phyloP scores from a whole-genome alignment of 1,284 basidiomycete species.

The Crepidotus sp. region DNA sequence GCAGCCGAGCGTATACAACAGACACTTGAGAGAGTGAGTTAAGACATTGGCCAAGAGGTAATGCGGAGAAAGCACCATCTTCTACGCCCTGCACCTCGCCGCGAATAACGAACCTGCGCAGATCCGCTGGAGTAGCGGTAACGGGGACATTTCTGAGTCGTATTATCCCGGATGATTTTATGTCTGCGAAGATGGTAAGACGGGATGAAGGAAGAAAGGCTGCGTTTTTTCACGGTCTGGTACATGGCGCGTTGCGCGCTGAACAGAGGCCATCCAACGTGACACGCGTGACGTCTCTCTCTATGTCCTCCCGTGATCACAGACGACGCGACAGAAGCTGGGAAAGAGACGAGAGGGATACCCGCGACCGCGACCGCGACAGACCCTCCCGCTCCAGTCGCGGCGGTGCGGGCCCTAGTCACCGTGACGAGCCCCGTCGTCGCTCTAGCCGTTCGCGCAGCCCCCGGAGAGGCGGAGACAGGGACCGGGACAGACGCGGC shows the following conservation, averaged over 20 bases:
- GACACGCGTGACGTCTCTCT: constrained; percentile 6
- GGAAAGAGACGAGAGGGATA: constrained; percentile 52
- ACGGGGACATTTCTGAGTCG: constrained; percentile 39
- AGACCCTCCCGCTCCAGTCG: constrained; percentile 18
- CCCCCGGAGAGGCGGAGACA: constrained; percentile 39
- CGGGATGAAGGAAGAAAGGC: background rate
- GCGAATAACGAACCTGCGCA: constrained; percentile 41
- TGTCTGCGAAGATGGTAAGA: constrained; percentile 5
- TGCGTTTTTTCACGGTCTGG: background rate
- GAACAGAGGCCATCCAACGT: constrained; percentile 5
- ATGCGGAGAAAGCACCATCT: constrained; percentile 32
- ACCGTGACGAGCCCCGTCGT: constrained; percentile 40
- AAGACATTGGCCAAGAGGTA: background rate
- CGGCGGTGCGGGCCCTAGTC: constrained; percentile 26
- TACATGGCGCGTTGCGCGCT: constrained; percentile 9
- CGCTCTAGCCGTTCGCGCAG: constrained; percentile 62
- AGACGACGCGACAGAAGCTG: constrained; percentile 55
- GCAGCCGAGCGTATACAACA: constrained; percentile 51
- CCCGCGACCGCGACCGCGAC: constrained; percentile 21
- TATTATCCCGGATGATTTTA: constrained; percentile 30
- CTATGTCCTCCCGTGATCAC: constrained; percentile 34
- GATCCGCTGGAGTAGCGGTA: constrained; percentile 45
- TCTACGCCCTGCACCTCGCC: constrained; percentile 43
- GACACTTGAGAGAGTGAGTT: constrained; percentile 34
- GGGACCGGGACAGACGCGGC: constrained; percentile 32